Conservation (phyloP, 768 basidiomycete genomes). For the Podaxis sp. region DNA sequence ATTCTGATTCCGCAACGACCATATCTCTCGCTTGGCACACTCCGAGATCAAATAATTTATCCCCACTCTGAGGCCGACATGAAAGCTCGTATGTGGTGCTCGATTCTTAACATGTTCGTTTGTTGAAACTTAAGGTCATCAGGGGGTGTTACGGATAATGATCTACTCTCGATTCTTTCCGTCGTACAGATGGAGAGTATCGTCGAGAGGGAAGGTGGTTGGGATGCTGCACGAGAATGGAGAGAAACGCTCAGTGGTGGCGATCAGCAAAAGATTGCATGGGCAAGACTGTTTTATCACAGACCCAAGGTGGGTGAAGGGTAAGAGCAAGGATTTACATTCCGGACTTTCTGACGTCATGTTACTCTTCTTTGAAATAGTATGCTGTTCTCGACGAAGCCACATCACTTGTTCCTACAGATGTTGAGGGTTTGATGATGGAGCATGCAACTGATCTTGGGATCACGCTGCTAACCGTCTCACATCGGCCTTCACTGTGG, state of each 20-base stretch:
- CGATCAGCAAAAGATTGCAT: conserved; percentile 96
- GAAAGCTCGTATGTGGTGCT: conserved; percentile 58
- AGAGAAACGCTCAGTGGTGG: conserved; percentile 91
- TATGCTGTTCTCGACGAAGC: conserved; percentile 98
- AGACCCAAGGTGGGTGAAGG: conserved; percentile 71
- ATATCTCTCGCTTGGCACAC: conserved; percentile 89
- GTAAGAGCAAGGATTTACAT: conserved; percentile 12
- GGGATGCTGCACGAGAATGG: conserved; percentile 91
- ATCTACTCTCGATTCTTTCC: conserved; percentile 69
- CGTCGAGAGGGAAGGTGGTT: conserved; percentile 95
- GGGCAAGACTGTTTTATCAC: conserved; percentile 97
- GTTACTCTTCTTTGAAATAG: conserved; percentile 35
- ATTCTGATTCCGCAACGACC: conserved; percentile 96
- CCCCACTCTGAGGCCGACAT: conserved; percentile 84
- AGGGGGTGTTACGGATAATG: conserved; percentile 74
- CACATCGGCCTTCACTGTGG: conserved; percentile 93
- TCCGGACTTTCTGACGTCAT: conserved; percentile 3
- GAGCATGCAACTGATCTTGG: conserved; percentile 83
- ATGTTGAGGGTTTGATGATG: conserved; percentile 95
- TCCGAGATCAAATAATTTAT: conserved; percentile 96
- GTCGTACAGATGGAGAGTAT: conserved; percentile 84
- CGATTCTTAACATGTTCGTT: conserved; percentile 13
- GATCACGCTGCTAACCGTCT: conserved; percentile 93
- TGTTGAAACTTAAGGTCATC: conserved; percentile 4
- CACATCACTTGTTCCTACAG: conserved; percentile 89